Evolutionary conservation across 352 stramenopile genomes (phyloP), one percentile per base, ranked within the genome.

Genomic region (Phytophthora fragariae): DNA sequence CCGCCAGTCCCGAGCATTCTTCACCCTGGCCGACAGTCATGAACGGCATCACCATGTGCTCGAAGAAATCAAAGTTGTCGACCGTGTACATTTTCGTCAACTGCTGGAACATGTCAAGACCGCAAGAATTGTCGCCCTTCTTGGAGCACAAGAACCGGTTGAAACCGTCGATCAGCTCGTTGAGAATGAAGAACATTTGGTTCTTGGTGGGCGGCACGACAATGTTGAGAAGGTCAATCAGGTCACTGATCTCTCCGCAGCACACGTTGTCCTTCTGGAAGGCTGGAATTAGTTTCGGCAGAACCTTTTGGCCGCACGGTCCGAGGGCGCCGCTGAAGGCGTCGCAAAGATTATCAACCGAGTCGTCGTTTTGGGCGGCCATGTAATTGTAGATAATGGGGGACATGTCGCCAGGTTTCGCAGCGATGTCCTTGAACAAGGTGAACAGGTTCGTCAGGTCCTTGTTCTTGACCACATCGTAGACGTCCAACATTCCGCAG

Each of bases 141-240:
- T 77, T 81, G 2, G 83, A 73, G 62, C 83, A 90, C 2, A 88
- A 44, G 35, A 88, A 84, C 62, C 73, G 62, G 72, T 90, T 87
- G 15, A 88, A 69, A 24, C 80, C 80, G 57, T 88, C 72, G 31
- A 88, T 65, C n/a, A 90, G 31, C 15, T 90, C 83, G 35, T 80
- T 86, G 2, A 90, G 58, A 3, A 90, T 8, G 62, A 86, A 90
- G 65, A 66, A 80, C 17, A 80, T 54, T 19, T 70, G 76, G 29
- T 50, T 77, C 24, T 77, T 72, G 62, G 79, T 69, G 17, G 79
- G 53, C 24, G 83, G 73, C 24, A 90, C 73, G 29, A 86, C 65
- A 15, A 88, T 72, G 46, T 85, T 83, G 24, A 88, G 59, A n/a
- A 88, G 65, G 56, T 90, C 83, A 27, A 90, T 68, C 17, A 83